These are phyloP conservation scores for Phytophthora europaea DNA, from an alignment of 352 stramenopile genomes.

Conservation along the genomic window DNA sequence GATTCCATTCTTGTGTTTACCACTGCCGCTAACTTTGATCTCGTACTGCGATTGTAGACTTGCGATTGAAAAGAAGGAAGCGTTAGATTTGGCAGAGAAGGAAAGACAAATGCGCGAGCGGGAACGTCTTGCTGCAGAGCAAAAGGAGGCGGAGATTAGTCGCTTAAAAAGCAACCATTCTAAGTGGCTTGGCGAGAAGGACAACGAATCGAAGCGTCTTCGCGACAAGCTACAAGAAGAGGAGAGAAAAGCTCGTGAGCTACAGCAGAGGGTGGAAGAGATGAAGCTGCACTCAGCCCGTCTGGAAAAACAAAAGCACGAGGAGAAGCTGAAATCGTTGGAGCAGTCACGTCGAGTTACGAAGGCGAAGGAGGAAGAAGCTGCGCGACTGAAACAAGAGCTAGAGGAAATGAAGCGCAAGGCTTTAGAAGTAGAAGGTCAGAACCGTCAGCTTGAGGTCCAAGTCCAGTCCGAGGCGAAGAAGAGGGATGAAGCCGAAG, in stretches of 20 bases:
- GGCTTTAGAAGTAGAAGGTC: conserved; percentile 40
- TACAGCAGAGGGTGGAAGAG: conserved; percentile 66
- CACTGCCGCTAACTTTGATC: conserved; percentile 3
- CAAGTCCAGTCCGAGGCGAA: conserved; percentile 47
- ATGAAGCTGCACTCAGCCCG: conserved; percentile 56
- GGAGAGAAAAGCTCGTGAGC: conserved; percentile 59
- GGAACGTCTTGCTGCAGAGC: conserved; percentile 51
- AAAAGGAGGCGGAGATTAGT: conserved; percentile 77
- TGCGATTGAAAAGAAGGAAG: conserved; percentile 74
- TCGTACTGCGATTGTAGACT: conserved; percentile 35
- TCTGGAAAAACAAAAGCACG: conserved; percentile 56
- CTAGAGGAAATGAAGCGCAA: conserved; percentile 68
- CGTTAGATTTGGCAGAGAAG: conserved; percentile 61
- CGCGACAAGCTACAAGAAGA: conserved; percentile 72
- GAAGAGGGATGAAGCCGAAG: conserved; percentile 48
- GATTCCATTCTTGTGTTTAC: neutral
- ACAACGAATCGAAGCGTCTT: conserved; percentile 75
- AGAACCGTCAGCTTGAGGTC: conserved; percentile 53
- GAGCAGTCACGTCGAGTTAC: conserved; percentile 50
- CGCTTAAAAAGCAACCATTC: conserved; percentile 72
- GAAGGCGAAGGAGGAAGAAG: conserved; percentile 53
- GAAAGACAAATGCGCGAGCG: conserved; percentile 72
- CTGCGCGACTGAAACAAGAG: conserved; percentile 51
- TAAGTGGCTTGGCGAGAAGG: conserved; percentile 72
- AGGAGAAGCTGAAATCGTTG: conserved; percentile 46